Evolutionary conservation across 768 basidiomycete species (phyloP).

Genomic region (Boletus eberwhitei): DNA sequence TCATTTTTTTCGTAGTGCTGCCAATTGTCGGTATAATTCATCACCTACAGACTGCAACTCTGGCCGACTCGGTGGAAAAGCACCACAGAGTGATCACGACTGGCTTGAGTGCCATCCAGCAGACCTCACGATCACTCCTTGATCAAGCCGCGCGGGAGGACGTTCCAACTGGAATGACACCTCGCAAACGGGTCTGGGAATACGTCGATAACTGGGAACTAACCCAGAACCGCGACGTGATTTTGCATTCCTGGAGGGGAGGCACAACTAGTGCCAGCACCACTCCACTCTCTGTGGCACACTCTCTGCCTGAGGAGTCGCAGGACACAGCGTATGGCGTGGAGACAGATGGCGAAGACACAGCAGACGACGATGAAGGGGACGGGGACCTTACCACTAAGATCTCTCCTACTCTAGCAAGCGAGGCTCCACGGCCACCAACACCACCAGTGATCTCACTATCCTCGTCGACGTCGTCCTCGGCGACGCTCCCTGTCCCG

Average conservation of each 20-base stretch:
- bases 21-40: not conserved
- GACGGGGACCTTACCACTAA: constrained; percentile 23
- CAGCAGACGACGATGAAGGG: constrained; percentile 5
- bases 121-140: constrained; percentile 47
- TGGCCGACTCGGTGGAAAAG: constrained; percentile 39
- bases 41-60: constrained; percentile 38
- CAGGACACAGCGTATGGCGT: constrained; percentile 16
- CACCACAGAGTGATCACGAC: constrained; percentile 43
- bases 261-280: constrained; percentile 31
- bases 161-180: constrained; percentile 66
- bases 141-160: constrained; percentile 64
- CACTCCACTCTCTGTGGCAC: constrained; percentile 38
- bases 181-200: constrained; percentile 70
- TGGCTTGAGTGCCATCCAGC: constrained; percentile 48
- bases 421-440: constrained; percentile 12
- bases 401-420: constrained; percentile 7
- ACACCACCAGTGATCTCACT: constrained; percentile 31
- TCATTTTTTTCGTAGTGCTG: not conserved
- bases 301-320: constrained; percentile 32
- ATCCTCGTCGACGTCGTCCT: constrained; percentile 40
- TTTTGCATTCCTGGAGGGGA: constrained; percentile 53
- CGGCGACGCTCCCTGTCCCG: constrained; percentile 24
- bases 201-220: constrained; percentile 70
- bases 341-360: constrained; percentile 25
- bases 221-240: constrained; percentile 57